Evolutionary conservation across 768 basidiomycete species (phyloP).

Genomic region (Sarcodon sp.): DNA sequence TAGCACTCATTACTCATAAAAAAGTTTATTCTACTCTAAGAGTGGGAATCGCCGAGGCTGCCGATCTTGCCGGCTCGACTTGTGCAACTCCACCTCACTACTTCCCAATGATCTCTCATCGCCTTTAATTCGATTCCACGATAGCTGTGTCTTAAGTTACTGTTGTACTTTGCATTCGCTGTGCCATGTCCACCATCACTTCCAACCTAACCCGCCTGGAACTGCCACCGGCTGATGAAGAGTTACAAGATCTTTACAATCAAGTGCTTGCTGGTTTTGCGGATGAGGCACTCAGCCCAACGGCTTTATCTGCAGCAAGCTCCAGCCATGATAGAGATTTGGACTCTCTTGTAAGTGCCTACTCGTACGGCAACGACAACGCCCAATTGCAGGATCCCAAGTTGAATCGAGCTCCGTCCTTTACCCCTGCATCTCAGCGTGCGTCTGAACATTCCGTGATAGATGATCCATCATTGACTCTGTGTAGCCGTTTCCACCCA

Average conservation of each 20-base stretch:
- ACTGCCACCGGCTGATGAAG: conserved; percentile 45
- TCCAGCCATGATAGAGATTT: conserved; percentile 7
- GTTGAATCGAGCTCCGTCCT: conserved; percentile 8
- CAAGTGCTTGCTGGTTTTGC: conserved; percentile 62
- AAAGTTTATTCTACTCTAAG: no score
- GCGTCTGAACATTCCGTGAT: conserved; percentile 11
- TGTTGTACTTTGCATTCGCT: no score
- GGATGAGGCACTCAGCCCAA: conserved; percentile 27
- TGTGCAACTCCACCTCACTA: no score
- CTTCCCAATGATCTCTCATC: no score
- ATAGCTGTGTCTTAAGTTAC: no score
- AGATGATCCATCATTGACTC: conserved; percentile 7
- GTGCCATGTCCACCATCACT: no score
- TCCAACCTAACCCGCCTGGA: not conserved
- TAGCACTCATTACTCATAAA: no score
- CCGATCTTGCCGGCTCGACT: no score
- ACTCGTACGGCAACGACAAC: not conserved
- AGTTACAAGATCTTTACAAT: conserved; percentile 62
- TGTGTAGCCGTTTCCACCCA: conserved; percentile 3
- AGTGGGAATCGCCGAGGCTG: no score
- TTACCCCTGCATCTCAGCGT: conserved; percentile 6
- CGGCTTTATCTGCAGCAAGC: conserved; percentile 3
- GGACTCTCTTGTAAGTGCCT: conserved; percentile 6
- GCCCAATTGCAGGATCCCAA: not conserved
- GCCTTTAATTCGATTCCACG: no score